Evolutionary conservation across 2,329 filamentous ascomycete genomes (phyloP), one percentile per base, ranked within the genome.

Genomic region (Venturia nashicola): DNA sequence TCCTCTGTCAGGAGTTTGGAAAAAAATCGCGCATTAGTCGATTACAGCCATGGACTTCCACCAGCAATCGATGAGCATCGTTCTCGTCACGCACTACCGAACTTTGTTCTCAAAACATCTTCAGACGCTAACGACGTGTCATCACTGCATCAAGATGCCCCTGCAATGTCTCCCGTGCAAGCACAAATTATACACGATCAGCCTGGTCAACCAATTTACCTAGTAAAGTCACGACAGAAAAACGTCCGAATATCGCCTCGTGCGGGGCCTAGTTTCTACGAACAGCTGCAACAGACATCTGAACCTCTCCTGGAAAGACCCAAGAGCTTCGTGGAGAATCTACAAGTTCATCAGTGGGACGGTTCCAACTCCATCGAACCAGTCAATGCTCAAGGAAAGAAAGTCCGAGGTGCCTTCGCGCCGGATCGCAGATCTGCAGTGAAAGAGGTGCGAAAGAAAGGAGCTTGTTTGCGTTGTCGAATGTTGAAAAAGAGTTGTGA

Each of bases 401-500:
- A 83, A 67, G 78, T 80, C 6, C 77, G 83, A 54, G 80, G 80
- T 3, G 76, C 80, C n/a, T 86, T 86, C 68, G 77, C 79, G 39
- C 81, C 83, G 54, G 76, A 77, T 27, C 75, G 83, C 65, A 78
- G 83, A 42, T 80, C 83, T 66, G 82, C 86, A 69, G 83, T 86
- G 1, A 80, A 83, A 66, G 79, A 82, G 66, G 80, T 85, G 42
- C 78, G 83, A 32, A 85, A 85, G 70, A 76, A 79, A 62, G 83
- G 83, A 14, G 83, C 83, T 8, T 86, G 83, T 68, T 80, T 86
- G 66, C 80, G 83, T 42, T 86, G 83, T 70, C 81, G 83, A 16
- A 85, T 86, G 83, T 73, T 86, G 32, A 86, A 85, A 73, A 86
- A 86, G 68, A 81, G 82, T 44, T 86, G 83, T 68, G 85, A 83